A percentile compares a stretch with the other conserved stretches of the same genome.
These are phyloP conservation scores for Chenopodium quinoa DNA, from an alignment of 148 eudicot genomes.

Conservation along the genomic window DNA sequence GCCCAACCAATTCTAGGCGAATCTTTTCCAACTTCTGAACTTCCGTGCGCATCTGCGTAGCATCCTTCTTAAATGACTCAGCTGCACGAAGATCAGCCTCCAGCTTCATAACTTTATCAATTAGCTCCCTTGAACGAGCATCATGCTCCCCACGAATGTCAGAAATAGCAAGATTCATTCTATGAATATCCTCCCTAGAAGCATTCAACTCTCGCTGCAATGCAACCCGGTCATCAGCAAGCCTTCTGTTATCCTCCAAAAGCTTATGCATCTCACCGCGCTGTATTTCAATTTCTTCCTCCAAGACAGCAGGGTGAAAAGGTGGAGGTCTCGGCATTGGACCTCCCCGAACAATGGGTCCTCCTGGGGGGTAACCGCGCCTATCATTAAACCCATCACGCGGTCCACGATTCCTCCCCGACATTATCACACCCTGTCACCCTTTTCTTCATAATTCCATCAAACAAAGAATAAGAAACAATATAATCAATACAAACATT, in stretches of 20 bases:
- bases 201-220: conserved; percentile 77
- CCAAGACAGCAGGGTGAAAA: conserved; percentile 86
- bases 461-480: neutral
- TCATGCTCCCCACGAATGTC: conserved; percentile 87
- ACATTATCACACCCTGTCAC: conserved; percentile 34
- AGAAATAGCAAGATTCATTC: conserved; percentile 56
- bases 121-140: conserved; percentile 67
- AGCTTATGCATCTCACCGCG: conserved; percentile 77
- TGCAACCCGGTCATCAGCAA: conserved; percentile 72
- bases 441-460: neutral
- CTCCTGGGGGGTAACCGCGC: conserved; percentile 60
- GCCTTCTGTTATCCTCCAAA: conserved; percentile 74
- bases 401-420: conserved; percentile 77
- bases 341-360: conserved; percentile 53
- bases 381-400: conserved; percentile 70
- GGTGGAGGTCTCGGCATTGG: conserved; percentile 56
- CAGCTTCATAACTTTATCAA: conserved; percentile 75
- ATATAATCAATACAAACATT: neutral
- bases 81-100: conserved; percentile 85
- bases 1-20: conserved; percentile 61
- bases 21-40: conserved; percentile 64
- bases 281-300: conserved; percentile 89
- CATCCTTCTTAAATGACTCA: conserved; percentile 75
- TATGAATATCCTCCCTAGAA: conserved; percentile 77
- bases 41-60: conserved; percentile 56